Evolutionary conservation across 306 rosid genomes (phyloP).

Genomic region (Bauhinia variegata): DNA sequence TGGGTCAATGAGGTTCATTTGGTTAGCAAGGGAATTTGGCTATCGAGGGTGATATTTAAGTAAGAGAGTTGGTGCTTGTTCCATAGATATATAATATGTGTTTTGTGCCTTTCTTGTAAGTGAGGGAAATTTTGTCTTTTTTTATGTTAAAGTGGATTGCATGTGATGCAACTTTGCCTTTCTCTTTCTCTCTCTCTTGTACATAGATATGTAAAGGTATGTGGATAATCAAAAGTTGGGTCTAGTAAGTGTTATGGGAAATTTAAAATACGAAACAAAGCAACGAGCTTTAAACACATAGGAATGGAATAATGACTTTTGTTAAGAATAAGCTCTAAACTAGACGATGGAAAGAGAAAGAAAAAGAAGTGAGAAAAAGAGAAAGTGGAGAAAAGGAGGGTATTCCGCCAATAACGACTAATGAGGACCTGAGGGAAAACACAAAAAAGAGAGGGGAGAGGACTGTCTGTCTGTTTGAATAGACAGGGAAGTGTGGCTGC

Average conservation of each 20-base stretch:
- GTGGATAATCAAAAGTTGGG: slow-evolving; percentile 68
- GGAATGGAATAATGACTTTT: slow-evolving; percentile 67
- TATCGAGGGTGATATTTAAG: too few relatives aligned
- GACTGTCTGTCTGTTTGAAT: slow-evolving; percentile 67
- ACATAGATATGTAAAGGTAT: slow-evolving; percentile 43
- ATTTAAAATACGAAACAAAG: slow-evolving; percentile 47
- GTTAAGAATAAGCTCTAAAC: slow-evolving; percentile 61
- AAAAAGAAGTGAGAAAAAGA: slow-evolving; percentile 41
- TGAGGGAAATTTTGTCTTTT: slow-evolving; percentile 90
- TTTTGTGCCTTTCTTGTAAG: slow-evolving; percentile 92
- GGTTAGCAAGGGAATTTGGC: slow-evolving; percentile 19
- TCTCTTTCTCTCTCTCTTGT: slow-evolving; percentile 31
- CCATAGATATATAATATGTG: slow-evolving; percentile 47
- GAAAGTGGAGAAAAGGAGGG: slow-evolving; percentile 50
- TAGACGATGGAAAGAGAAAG: slow-evolving; percentile 41
- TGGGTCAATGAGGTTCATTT: slow-evolving; percentile 31
- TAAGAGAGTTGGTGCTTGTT: slow-evolving; percentile 13
- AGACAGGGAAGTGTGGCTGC: slow-evolving; percentile 41
- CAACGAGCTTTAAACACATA: slow-evolving; percentile 46
- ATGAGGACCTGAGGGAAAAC: slow-evolving; percentile 36
- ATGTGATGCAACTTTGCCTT: slow-evolving; percentile 49
- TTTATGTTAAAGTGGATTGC: slow-evolving; percentile 61
- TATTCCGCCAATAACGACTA: slow-evolving; percentile 52
- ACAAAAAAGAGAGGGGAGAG: slow-evolving; percentile 25
- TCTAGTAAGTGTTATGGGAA: slow-evolving; percentile 49